phyloP scores from a whole-genome alignment of 164 flowering plant species.

The Chimonanthus praecox region DNA sequence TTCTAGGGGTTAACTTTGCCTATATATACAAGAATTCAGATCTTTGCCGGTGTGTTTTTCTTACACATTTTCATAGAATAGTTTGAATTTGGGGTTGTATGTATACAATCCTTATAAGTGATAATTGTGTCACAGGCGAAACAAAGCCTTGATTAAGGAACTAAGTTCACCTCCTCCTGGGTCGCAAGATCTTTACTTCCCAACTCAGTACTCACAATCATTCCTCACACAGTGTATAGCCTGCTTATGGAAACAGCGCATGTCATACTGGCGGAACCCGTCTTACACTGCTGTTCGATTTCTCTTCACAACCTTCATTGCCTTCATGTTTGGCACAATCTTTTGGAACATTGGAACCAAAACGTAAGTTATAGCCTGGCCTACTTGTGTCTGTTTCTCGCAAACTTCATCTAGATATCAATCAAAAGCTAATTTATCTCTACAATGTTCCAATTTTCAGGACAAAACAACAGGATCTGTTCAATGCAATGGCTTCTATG shows the following conservation, averaged over 20 bases:
- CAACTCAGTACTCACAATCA: conserved; percentile 39
- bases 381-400: too few species aligned
- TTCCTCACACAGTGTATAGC: conserved; percentile 42
- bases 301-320: conserved; percentile 41
- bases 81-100: not conserved
- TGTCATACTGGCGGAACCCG: conserved; percentile 55
- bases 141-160: conserved; percentile 39
- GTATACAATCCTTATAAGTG: not conserved
- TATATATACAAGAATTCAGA: conserved; percentile 33
- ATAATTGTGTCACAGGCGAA: conserved; percentile 35
- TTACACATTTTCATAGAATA: not conserved
- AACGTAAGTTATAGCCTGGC: conserved; percentile 15
- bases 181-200: conserved; percentile 41
- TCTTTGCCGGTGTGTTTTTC: conserved; percentile 20
- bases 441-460: conserved; percentile 15
- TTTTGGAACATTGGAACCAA: conserved; percentile 40
- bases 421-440: not conserved
- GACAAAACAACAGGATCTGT: conserved; percentile 28
- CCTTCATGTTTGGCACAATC: conserved; percentile 45
- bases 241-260: conserved; percentile 50
- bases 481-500: conserved; percentile 65
- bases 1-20: conserved; percentile 25
- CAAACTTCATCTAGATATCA: not conserved
- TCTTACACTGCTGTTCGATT: conserved; percentile 45
- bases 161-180: conserved; percentile 35